Evolutionary conservation across 2,329 filamentous ascomycete species (phyloP).

Genomic region (Ophiosphaerella narmari): DNA sequence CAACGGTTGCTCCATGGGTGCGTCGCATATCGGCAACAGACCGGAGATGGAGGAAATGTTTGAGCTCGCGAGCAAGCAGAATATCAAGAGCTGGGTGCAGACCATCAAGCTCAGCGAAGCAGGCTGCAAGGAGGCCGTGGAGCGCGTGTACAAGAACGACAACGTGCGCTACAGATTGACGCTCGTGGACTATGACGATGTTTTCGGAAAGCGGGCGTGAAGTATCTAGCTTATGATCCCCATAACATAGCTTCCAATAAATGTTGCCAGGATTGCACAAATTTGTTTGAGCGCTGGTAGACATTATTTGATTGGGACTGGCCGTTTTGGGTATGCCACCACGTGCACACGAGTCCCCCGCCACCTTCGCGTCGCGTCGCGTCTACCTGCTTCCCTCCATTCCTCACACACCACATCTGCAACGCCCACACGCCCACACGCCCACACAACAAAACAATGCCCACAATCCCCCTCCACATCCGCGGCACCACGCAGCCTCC

Average conservation of each 20-base stretch:
- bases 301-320: no score
- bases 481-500: background rate
- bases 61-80: slow-evolving; percentile 55
- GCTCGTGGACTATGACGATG: slow-evolving; percentile 69
- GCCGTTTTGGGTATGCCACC: no score
- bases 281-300: no score
- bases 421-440: background rate
- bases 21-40: slow-evolving; percentile 56
- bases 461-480: slow-evolving; percentile 34
- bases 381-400: no score
- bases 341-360: background rate
- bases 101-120: slow-evolving; percentile 73
- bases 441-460: slow-evolving; percentile 27
- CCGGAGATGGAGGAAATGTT: slow-evolving; percentile 59
- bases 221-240: background rate
- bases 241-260: background rate
- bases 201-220: slow-evolving; percentile 59
- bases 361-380: background rate
- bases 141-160: slow-evolving; percentile 68
- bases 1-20: slow-evolving; percentile 67
- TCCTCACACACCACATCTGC: no score
- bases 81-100: slow-evolving; percentile 61
- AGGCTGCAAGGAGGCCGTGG: slow-evolving; percentile 71
- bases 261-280: no score
- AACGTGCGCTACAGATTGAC: slow-evolving; percentile 76